phyloP scores from a whole-genome alignment of 805 yeast genomes.

The Blastobotrys terrestris region DNA sequence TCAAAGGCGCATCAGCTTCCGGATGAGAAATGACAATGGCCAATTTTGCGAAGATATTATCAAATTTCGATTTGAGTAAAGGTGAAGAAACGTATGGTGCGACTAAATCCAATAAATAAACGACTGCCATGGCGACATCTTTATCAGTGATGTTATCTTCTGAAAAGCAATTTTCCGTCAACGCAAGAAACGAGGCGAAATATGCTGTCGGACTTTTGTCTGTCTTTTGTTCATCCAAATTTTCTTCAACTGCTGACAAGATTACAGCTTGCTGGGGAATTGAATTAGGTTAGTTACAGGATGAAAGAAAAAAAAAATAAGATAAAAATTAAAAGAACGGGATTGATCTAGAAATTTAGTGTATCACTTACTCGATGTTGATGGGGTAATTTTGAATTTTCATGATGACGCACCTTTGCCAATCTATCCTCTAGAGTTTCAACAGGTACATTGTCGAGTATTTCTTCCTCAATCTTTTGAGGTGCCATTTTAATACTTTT shows the following conservation, averaged over 20 bases:
- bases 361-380: no score
- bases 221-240: constrained; percentile 56
- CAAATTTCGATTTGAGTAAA: constrained; percentile 66
- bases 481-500: no score
- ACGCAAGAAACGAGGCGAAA: constrained; percentile 73
- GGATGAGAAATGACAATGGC: constrained; percentile 73
- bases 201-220: constrained; percentile 71
- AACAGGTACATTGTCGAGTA: no score
- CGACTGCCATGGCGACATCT: constrained; percentile 64
- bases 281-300: constrained; percentile 32
- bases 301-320: background rate
- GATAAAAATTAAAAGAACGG: background rate
- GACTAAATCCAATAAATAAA: constrained; percentile 75
- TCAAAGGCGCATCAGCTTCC: constrained; percentile 69
- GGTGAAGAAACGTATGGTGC: constrained; percentile 61
- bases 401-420: no score
- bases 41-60: constrained; percentile 68
- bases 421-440: no score
- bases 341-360: constrained; percentile 1
- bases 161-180: constrained; percentile 67
- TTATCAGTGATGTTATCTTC: constrained; percentile 49
- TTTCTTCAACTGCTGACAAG: constrained; percentile 85
- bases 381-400: no score
- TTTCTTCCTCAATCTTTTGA: no score
- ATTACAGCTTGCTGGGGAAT: constrained; percentile 50